These are phyloP conservation scores for Yamagishiella unicocca DNA, from an alignment of 139 green algal genomes.

Conservation along the genomic window DNA sequence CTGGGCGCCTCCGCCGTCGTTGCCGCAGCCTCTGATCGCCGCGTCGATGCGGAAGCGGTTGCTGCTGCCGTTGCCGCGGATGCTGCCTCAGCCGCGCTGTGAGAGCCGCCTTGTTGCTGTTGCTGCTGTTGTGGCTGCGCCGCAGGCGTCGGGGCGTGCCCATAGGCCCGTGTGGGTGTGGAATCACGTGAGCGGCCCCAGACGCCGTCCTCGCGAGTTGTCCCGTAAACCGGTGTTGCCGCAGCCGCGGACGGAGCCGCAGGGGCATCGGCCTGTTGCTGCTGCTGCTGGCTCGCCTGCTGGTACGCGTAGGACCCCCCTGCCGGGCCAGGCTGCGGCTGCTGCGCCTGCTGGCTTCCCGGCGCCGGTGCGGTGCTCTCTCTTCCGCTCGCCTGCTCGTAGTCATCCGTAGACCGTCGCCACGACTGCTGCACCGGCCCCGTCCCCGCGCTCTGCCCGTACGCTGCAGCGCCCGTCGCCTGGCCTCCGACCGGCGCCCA, in stretches of 20 bases:
- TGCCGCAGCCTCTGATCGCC: too few species aligned
- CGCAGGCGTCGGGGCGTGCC: neutral
- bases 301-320: neutral
- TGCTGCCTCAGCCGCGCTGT: neutral
- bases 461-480: neutral
- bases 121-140: conserved; percentile 7
- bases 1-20: neutral
- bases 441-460: neutral
- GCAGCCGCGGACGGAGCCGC: neutral
- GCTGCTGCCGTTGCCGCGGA: neutral
- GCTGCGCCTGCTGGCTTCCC: neutral
- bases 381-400: neutral
- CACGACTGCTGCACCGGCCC: neutral
- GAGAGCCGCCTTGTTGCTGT: neutral
- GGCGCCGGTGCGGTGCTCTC: neutral
- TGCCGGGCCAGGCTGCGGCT: neutral
- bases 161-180: conserved; percentile 10
- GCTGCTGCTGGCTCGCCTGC: neutral
- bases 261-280: neutral
- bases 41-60: neutral
- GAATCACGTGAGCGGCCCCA: conserved; percentile 33
- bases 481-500: neutral
- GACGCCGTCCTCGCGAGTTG: neutral
- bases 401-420: neutral
- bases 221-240: neutral